Evolutionary conservation across 441 rosid species (phyloP), one percentile per base, ranked within the genome.

Genomic region (Bocquillonia castaneifolia): DNA sequence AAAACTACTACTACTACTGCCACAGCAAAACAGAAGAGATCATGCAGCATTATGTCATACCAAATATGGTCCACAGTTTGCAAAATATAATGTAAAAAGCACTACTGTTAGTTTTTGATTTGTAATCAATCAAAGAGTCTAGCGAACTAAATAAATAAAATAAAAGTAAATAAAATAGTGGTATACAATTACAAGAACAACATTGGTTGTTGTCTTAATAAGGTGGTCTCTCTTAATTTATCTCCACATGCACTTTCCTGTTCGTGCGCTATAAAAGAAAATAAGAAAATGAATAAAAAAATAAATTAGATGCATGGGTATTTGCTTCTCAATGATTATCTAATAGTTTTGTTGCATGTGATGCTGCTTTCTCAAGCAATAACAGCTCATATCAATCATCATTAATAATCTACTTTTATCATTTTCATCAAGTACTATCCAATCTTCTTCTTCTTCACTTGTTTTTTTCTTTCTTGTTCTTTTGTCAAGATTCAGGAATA

Each of bases 281-380:
- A 40, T 40, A 1, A 40, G 10, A 12, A 40, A 36, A 36, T 10
- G 4, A 36, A 36, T 36, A 10, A 10, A 18, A 26, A 2, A 14
- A n/a, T 3, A 52, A 52, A 28, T n/a, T n/a, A n/a, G 50, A 52
- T 56, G 40, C 29, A 55, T 52, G 70, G 63, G 72, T 59, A 23
- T 44, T 60, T 40, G 51, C 28, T 48, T 68, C 29, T 62, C 37
- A 66, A 71, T 72, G 66, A 80, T 78, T 68, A 51, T 79, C 48
- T 18, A 67, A 67, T 59, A 47, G 42, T 51, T 65, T 56, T 65
- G 40, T 12, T 72, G 80, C 83, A 77, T 77, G 84, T 75, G 79
- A 78, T 71, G 81, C 77, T 78, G 85, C 68, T 64, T 54, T 77
- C 74, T 74, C 59, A 83, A 82, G 86, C 78, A 80, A 81, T 47